Evolutionary conservation across 495 filamentous ascomycete species (phyloP).

Genomic region (Lasiosphaeris hirsuta): DNA sequence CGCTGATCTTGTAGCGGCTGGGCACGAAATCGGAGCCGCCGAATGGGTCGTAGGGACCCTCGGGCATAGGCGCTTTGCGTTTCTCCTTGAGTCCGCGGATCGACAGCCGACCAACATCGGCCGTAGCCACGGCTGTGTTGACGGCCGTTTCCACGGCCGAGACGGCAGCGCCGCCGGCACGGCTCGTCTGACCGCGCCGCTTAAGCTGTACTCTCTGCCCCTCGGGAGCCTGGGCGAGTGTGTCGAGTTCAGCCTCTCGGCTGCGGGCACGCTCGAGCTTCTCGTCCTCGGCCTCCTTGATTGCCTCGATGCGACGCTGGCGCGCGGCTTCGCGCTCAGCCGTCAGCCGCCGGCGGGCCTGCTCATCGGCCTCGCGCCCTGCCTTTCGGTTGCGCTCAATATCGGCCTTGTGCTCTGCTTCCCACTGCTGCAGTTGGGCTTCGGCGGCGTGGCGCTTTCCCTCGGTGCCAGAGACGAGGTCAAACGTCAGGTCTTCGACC

Average conservation of each 20-base stretch:
- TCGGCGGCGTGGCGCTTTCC: constrained; percentile 61
- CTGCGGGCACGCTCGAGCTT: constrained; percentile 48
- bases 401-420: constrained; percentile 64
- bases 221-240: constrained; percentile 37
- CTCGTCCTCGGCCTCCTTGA: constrained; percentile 55
- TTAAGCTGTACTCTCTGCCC: constrained; percentile 59
- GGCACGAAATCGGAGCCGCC: constrained; percentile 66
- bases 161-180: background rate
- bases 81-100: constrained; percentile 78
- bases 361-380: constrained; percentile 57
- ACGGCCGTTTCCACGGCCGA: constrained; percentile 6
- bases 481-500: constrained; percentile 86
- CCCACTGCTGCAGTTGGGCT: constrained; percentile 60
- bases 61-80: constrained; percentile 29
- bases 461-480: constrained; percentile 71
- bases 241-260: constrained; percentile 49
- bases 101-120: constrained; percentile 44
- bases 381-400: constrained; percentile 67
- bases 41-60: constrained; percentile 83
- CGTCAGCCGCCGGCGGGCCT: constrained; percentile 32
- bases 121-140: background rate
- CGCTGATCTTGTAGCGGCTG: constrained; percentile 62
- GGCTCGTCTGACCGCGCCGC: constrained; percentile 51
- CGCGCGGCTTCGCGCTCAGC: constrained; percentile 52
- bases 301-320: constrained; percentile 56